Percentiles rank a stretch among this genome's conserved stretches.
Evolutionary conservation across 805 yeast species (phyloP).

Genomic region (Candida taoyuanica): DNA sequence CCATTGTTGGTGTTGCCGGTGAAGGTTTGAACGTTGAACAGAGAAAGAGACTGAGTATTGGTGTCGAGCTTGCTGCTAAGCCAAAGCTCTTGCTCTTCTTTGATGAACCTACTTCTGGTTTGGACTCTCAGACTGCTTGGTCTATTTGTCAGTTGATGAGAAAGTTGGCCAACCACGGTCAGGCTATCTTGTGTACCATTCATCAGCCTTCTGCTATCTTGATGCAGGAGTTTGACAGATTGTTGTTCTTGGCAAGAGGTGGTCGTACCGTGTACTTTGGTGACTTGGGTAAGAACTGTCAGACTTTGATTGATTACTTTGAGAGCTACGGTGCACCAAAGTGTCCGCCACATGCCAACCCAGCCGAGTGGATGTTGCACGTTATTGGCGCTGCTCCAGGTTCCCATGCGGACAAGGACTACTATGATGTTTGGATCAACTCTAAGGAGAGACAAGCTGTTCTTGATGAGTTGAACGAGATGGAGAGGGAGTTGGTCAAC

Average conservation of each 20-base stretch:
- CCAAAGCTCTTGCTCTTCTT: constrained; percentile 56
- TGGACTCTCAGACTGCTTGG: constrained; percentile 68
- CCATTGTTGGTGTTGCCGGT: constrained; percentile 71
- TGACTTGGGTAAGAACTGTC: constrained; percentile 57
- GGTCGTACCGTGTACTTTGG: constrained; percentile 77
- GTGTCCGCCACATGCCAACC: constrained; percentile 70
- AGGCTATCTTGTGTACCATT: constrained; percentile 68
- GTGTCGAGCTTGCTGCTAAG: constrained; percentile 63
- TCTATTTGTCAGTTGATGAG: constrained; percentile 58
- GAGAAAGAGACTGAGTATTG: constrained; percentile 61
- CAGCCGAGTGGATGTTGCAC: constrained; percentile 91
- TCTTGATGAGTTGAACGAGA: constrained; percentile 51
- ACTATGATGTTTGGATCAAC: constrained; percentile 70
- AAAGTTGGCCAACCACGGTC: constrained; percentile 55
- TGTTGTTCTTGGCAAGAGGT: constrained; percentile 64
- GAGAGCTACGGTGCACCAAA: constrained; percentile 59
- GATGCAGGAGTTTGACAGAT: constrained; percentile 72
- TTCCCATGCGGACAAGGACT: constrained; percentile 66
- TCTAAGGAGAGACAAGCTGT: constrained; percentile 60
- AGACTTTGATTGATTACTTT: constrained; percentile 57
- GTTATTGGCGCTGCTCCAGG: constrained; percentile 84
- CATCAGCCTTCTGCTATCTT: constrained; percentile 84
- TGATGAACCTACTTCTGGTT: constrained; percentile 68
- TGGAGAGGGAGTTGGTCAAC: constrained; percentile 56
- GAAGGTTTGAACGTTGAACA: constrained; percentile 64